phyloP scores from a whole-genome alignment of 371 early-diverging fungal species.

The Fennellomyces sp. region DNA sequence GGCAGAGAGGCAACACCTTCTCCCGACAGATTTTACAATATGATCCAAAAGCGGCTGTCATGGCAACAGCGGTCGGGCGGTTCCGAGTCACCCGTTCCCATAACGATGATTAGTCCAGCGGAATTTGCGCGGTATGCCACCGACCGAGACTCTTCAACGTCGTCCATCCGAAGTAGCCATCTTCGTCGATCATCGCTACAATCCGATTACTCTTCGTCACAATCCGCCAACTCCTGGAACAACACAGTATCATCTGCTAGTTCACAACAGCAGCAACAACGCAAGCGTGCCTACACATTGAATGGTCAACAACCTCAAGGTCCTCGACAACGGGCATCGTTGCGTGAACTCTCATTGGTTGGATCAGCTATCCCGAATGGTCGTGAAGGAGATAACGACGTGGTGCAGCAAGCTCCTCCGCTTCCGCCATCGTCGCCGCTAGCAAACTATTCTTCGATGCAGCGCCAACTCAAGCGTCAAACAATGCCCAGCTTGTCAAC shows the following conservation, averaged over 20 bases:
- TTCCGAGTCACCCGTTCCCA: slow-evolving; percentile 46
- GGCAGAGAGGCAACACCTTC: slow-evolving; percentile 26
- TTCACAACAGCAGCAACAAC: slow-evolving; percentile 19
- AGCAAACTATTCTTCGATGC: slow-evolving; percentile 12
- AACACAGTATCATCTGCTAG: slow-evolving; percentile 23
- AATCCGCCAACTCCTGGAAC: slow-evolving; percentile 33
- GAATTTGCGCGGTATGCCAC: slow-evolving; percentile 46
- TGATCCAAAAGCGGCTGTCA: slow-evolving; percentile 42
- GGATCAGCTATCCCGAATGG: slow-evolving; percentile 8
- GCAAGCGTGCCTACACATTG: slow-evolving; percentile 28
- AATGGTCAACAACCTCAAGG: slow-evolving; percentile 16
- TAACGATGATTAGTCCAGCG: slow-evolving; percentile 43
- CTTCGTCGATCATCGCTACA: slow-evolving; percentile 48
- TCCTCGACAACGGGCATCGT: slow-evolving; percentile 36
- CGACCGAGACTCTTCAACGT: slow-evolving; percentile 51
- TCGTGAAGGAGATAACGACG: slow-evolving; percentile 1
- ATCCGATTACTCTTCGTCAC: slow-evolving; percentile 46
- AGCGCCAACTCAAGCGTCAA: slow-evolving; percentile 8
- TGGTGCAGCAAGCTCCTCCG: slow-evolving; percentile 11
- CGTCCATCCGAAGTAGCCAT: slow-evolving; percentile 53
- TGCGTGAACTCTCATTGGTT: slow-evolving; percentile 34
- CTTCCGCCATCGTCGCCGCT: slow-evolving; percentile 26
- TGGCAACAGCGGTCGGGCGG: slow-evolving; percentile 38
- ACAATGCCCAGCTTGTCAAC: slow-evolving; percentile 7
- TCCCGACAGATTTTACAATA: slow-evolving; percentile 41